A percentile compares a stretch with the other conserved stretches of the same genome.
phyloP scores from a whole-genome alignment of 2,329 filamentous ascomycete genomes.

The Tolypocladium inflatum region DNA sequence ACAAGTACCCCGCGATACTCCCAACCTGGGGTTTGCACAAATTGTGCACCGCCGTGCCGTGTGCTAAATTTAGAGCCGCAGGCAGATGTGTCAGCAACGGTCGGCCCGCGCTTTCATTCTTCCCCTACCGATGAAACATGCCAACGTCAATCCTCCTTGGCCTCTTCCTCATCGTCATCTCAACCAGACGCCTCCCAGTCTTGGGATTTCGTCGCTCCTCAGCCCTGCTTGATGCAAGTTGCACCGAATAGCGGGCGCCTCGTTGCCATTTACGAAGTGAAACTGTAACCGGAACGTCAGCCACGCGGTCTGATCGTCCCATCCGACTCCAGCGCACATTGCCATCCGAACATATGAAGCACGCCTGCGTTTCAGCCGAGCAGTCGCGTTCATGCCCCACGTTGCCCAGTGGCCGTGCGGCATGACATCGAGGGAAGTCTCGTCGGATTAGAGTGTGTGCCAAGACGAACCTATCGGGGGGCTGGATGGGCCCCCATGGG shows the following conservation, averaged over 20 bases:
- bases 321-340: not conserved
- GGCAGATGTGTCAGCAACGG: not conserved
- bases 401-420: not conserved
- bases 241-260: not conserved
- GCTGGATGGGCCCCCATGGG: not conserved
- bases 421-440: not conserved
- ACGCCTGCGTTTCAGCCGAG: slow-evolving; percentile 10
- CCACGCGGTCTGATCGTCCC: slow-evolving; percentile 2
- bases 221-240: not conserved
- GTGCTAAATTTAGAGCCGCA: not conserved
- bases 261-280: not conserved
- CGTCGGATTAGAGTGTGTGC: not conserved
- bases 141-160: not conserved
- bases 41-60: not conserved
- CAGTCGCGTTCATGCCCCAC: not conserved
- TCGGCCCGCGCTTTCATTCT: not conserved
- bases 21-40: not conserved
- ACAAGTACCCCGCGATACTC: not conserved
- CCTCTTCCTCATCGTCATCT: not conserved
- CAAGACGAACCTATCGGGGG: not conserved
- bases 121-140: not conserved
- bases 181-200: not conserved
- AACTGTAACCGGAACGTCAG: not conserved
- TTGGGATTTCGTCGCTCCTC: not conserved
- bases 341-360: slow-evolving; percentile 6